A percentile compares a stretch with the other conserved stretches of the same genome.
Conservation (phyloP, 108 stramenopile genomes). For the Epipyxis sp. region DNA sequence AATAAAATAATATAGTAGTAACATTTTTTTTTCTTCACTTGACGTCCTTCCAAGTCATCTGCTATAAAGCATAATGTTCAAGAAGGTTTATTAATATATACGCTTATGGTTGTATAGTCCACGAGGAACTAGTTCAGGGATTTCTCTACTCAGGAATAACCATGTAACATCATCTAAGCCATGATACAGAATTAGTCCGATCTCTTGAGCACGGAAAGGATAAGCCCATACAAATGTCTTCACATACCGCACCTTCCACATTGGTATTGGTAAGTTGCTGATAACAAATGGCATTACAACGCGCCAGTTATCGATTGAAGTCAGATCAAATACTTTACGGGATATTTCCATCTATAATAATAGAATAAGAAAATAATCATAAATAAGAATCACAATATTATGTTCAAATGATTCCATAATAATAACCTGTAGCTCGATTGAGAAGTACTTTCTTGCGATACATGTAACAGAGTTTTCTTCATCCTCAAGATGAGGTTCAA, state of each 20-base stretch:
- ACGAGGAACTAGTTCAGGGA: constrained; percentile 45
- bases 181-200: constrained; percentile 44
- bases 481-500: neutral
- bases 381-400: too few species aligned
- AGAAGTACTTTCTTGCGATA: constrained; percentile 19
- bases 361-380: too few species aligned
- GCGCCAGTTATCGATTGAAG: constrained; percentile 3
- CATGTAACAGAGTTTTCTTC: constrained; percentile 3
- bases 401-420: too few species aligned
- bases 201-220: constrained; percentile 38
- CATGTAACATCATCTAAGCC: constrained; percentile 39
- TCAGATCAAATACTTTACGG: neutral
- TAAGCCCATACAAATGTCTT: constrained; percentile 46
- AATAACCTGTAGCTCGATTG: neutral
- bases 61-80: too few species aligned
- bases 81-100: constrained; percentile 41
- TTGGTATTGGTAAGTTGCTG: neutral
- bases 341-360: too few species aligned
- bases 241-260: constrained; percentile 40
- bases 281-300: neutral
- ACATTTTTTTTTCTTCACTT: too few species aligned
- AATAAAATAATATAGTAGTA: too few species aligned
- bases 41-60: too few species aligned
- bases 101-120: constrained; percentile 37
- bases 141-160: constrained; percentile 26